Base-by-base conservation (phyloP, 805 yeast genomes). In the Scheffersomyces amazonensis region DNA sequence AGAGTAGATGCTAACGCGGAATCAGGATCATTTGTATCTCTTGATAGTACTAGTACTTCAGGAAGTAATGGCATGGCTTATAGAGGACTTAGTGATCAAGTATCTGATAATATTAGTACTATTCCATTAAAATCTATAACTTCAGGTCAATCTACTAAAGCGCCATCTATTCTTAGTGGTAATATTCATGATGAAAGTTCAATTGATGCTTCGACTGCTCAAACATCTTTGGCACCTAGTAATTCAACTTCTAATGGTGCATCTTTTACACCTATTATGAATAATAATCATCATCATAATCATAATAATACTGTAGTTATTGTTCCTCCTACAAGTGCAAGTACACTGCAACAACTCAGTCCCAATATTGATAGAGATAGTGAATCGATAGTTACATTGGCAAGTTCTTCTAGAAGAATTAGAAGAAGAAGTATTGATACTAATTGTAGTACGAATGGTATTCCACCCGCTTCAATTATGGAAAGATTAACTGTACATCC, bases 391-490 rank as follows among this genome's bases (percentile, higher is more conserved):
- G 62, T 69, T 15, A 69, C 75, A 3, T 52, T 69, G 42, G 74
- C 75, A 6, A 59, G 67, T 36, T 60, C 68, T 4, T 56, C 71
- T 18, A 48, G 74, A 36, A 48, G 72, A 34, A 42, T 53, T 10
- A 52, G 73, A 35, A 53, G 75, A 43, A 53, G 73, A 38, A 65
- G 72, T 42, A 55, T 66, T 22, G 74, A 76, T 19, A 74, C 83
- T 3, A 81, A 79, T 46, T 77, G 86, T 16, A 77, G 84, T 35
- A 78, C 84, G 0, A 67, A 79, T 19, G 87, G 87, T 0, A 81
- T 83, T 13, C 79, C 88, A 1, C 88, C 89, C 0, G 83, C 86
- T n/a, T 77, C 84, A 46, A 79, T 82, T 8, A 62, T 80, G 62
- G 87, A 80, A 46, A 62, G 83, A 36, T 60, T 76, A 21, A 43